Evolutionary conservation across 78 protist species (phyloP), one percentile per base, ranked within the genome.

Genomic region (Dictyostelium brefeldianum): DNA sequence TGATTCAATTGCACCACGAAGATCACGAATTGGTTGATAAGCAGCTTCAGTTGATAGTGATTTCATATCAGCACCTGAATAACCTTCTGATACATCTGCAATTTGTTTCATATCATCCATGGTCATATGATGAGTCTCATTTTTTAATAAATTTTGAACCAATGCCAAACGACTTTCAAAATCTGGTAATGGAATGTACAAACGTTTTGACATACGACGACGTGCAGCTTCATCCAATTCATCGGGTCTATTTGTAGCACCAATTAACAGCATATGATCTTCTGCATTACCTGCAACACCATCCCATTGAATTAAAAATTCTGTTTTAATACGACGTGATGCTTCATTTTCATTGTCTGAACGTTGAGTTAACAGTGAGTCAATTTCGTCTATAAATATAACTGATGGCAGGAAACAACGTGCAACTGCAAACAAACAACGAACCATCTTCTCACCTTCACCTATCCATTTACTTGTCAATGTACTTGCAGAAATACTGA

Each of bases 221-320:
- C 96, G 43, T 18, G 96, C 99, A 0, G 99, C 99, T 64, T 98
- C 99, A 78, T 98, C 99, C 29, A 98, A 81, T 81, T 98, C 98
- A 41, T 97, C 96, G 0, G 99, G 99, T 25, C 98, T 31, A 25
- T 91, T 91, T 27, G 95, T 91, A 0, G 94, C 94, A 14, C 96
- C 96, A 15, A 94, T 64, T 51, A 82, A 83, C 25, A 96, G 43
- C 81, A 91, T 50, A 25, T 75, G 43, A 43, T 74, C 81, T 29
- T 43, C 92, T 18, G 92, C 18, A 15, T 46, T 74, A 15, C 67
- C 80, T 3, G 89, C 47, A 1, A 80, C 97, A 74, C 98, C 98
- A n/a, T 96, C 96, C 67, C 89, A 54, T 48, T 96, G 98, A 43
- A 96, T 81, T 4, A 96, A 22, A 67, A 96, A 85, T 29, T 96